Evolutionary conservation across 306 rosid species (phyloP), one percentile per base, ranked within the genome.

Genomic region (Rosa chinensis): DNA sequence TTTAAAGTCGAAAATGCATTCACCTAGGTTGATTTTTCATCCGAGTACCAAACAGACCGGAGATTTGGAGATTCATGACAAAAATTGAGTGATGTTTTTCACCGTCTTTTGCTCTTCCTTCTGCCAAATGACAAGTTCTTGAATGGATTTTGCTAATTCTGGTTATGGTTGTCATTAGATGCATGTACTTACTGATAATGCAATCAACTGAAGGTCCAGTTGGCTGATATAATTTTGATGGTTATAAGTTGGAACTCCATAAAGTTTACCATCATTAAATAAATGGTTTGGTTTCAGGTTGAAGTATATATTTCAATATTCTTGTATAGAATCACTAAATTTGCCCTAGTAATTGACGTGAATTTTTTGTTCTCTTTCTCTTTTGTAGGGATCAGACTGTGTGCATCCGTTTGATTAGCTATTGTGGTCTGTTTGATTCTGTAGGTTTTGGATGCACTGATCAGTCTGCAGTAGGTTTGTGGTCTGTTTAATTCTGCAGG

Each of bases 301-400:
- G 17, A 48, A 71, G 23, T 23, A 50, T 23, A 47, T 37, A 6
- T 66, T 14, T 63, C 39, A 63, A 70, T 23, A 11, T 25, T 23
- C 0, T 70, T 47, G 23, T 71, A 13, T 13, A 12, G 23, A 25
- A 47, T 47, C 58, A 2, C 39, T 28, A 6, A 50, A 12, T 12
- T 50, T 47, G 10, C 37, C 49, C 28, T 4, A 10, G 63, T 17
- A 17, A 35, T 72, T 48, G 17, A 28, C 28, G 5, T 28, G 14
- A 71, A 28, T 18, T 37, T 2, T 6, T 12, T 20, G 5, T 4
- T 32, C n/a, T 66, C 66, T 71, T 14, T 68, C 77, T 66, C 23
- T 86, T 78, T 80, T 82, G 78, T 32, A 94, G 95, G 99, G 99
- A 61, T 95, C 98, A 35, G 97, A 90, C 85, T 95, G 98, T 67